phyloP scores from a whole-genome alignment of 2,329 filamentous ascomycete species.

The Ophiocordyceps unilateralis region DNA sequence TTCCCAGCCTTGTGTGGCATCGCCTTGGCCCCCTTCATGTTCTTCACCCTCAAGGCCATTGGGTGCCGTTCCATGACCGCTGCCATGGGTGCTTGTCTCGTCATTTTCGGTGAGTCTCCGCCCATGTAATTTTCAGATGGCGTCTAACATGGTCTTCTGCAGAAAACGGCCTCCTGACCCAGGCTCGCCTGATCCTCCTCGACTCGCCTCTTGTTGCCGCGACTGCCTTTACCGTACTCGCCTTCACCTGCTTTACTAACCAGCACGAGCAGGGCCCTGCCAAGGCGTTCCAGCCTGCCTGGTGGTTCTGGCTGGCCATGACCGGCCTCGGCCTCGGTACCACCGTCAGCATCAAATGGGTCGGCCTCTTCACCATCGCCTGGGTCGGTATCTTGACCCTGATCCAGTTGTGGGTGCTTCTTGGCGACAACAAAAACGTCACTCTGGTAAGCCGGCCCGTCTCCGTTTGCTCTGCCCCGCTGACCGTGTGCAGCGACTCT shows the following conservation, averaged over 20 bases:
- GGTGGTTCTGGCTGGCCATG: constrained; percentile 95
- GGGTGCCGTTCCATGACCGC: constrained; percentile 81
- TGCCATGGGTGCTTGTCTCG: constrained; percentile 62
- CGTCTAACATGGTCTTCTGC: neutral
- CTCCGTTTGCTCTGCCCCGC: neutral
- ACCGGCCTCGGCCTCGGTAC: constrained; percentile 78
- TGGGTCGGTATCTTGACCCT: constrained; percentile 89
- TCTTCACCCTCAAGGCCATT: constrained; percentile 77
- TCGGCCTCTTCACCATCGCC: constrained; percentile 93
- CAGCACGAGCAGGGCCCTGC: constrained; percentile 85
- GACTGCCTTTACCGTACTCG: constrained; percentile 77
- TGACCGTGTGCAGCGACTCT: constrained; percentile 40
- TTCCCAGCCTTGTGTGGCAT: constrained; percentile 83
- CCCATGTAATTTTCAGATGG: neutral
- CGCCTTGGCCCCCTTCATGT: constrained; percentile 78
- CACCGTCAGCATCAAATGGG: constrained; percentile 95
- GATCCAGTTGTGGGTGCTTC: constrained; percentile 85
- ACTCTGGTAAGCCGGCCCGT: constrained; percentile 40
- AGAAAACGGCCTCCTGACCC: constrained; percentile 93
- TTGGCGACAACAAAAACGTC: constrained; percentile 76
- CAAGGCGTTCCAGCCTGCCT: constrained; percentile 73
- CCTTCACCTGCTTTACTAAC: constrained; percentile 88
- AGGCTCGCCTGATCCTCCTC: constrained; percentile 87
- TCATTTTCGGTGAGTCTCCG: constrained; percentile 59
- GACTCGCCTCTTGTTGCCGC: constrained; percentile 90